Conservation (phyloP, 1,139 yeast species). For the Komagataea norvegica region DNA sequence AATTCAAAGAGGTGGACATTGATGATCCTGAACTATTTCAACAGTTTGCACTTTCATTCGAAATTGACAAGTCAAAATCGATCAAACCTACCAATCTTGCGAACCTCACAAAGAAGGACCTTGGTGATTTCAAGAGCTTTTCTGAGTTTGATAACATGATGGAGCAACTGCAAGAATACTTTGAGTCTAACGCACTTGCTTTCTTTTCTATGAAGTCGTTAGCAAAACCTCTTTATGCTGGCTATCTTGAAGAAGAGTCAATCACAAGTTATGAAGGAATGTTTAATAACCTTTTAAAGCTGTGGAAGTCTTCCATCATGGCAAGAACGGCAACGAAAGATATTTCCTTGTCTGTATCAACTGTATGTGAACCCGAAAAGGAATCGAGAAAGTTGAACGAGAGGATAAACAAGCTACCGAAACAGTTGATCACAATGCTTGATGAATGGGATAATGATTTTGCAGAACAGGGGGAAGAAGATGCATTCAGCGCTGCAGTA, state of each 20-base stretch:
- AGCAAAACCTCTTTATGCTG: constrained; percentile 3
- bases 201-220: constrained; percentile 13
- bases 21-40: constrained; percentile 14
- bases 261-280: constrained; percentile 1
- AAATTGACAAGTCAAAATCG: constrained; percentile 9
- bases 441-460: constrained; percentile 21
- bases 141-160: constrained; percentile 49
- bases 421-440: constrained; percentile 9
- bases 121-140: constrained; percentile 29
- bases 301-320: constrained; percentile 12
- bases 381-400: constrained; percentile 12
- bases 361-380: constrained; percentile 7
- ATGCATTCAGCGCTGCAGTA: constrained; percentile 5
- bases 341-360: constrained; percentile 12
- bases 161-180: constrained; percentile 40
- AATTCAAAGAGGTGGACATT: constrained; percentile 1
- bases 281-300: neutral
- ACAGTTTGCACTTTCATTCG: constrained; percentile 14
- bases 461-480: constrained; percentile 5
- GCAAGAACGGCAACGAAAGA: constrained; percentile 13
- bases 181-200: constrained; percentile 29
- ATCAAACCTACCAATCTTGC: constrained; percentile 27
- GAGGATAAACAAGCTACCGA: constrained; percentile 8
- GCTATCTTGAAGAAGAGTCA: neutral
- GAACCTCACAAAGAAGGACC: constrained; percentile 18